Conservation (phyloP, 208 protist genomes). For the Naegleria gruberi region DNA sequence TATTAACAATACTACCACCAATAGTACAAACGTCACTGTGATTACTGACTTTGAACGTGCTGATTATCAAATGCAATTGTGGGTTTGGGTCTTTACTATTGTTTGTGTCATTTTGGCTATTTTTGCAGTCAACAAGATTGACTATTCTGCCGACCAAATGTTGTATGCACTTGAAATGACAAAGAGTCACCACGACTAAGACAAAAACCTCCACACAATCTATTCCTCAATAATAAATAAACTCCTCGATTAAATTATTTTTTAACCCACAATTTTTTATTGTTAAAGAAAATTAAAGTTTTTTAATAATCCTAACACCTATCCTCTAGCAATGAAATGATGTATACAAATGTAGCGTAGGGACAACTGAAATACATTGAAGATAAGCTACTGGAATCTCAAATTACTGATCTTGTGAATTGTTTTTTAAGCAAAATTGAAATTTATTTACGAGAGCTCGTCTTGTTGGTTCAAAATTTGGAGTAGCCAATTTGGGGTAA, state of each 20-base stretch:
- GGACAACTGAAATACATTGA: background rate
- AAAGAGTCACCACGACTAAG: background rate
- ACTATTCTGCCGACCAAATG: background rate
- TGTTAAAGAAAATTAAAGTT: no score
- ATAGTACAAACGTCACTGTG: background rate
- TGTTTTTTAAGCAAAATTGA: background rate
- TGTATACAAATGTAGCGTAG: background rate
- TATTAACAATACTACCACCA: background rate
- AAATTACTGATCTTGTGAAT: background rate
- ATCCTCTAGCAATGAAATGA: background rate
- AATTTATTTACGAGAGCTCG: background rate
- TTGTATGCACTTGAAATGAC: background rate
- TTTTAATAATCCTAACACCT: background rate
- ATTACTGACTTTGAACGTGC: background rate
- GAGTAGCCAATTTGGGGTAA: background rate
- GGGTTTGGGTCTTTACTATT: background rate
- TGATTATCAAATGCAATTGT: conserved; percentile 4
- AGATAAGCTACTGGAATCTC: background rate
- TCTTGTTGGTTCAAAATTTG: background rate
- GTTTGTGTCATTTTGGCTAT: background rate
- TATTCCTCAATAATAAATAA: no score
- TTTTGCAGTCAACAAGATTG: background rate
- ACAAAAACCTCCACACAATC: background rate
- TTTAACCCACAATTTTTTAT: no score
- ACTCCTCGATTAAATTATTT: no score